Conservation (phyloP, 495 filamentous ascomycete genomes). For the Aspergillus incahuasiensis region DNA sequence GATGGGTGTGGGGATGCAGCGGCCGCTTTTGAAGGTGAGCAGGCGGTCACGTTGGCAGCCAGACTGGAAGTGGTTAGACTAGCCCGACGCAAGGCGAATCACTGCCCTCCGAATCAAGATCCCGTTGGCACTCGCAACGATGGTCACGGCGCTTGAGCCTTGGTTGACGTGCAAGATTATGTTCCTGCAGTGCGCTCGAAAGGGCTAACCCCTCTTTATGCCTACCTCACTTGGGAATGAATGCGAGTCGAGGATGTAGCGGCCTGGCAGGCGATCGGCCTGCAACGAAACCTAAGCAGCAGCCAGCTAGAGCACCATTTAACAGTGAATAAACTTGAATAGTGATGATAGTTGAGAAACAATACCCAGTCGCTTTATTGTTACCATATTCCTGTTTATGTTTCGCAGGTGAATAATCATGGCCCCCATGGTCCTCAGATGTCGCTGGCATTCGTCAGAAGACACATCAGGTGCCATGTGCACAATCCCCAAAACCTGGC, state of each 20-base stretch:
- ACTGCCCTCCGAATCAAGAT: constrained; percentile 4
- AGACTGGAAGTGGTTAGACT: too few species aligned
- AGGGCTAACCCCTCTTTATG: constrained; percentile 1
- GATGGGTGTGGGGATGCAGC: constrained; percentile 34
- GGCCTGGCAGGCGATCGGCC: neutral
- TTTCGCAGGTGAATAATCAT: neutral
- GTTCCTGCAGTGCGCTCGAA: constrained; percentile 7
- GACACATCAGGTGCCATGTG: constrained; percentile 5
- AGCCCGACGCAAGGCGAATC: constrained; percentile 25
- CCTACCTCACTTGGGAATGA: neutral
- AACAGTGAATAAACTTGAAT: neutral
- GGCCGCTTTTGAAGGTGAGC: constrained; percentile 42
- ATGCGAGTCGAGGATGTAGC: neutral
- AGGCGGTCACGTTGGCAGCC: constrained; percentile 22
- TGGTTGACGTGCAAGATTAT: neutral
- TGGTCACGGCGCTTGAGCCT: neutral
- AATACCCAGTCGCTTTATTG: neutral
- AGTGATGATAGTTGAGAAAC: neutral
- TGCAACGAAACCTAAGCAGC: neutral
- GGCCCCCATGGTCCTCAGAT: constrained; percentile 12
- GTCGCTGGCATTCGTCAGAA: constrained; percentile 12
- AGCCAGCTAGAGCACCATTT: neutral
- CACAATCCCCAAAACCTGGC: neutral
- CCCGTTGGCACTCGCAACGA: neutral
- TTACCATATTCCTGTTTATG: too few species aligned